Conservation (phyloP, 306 rosid species). For the Cucurbita ficifolia region DNA sequence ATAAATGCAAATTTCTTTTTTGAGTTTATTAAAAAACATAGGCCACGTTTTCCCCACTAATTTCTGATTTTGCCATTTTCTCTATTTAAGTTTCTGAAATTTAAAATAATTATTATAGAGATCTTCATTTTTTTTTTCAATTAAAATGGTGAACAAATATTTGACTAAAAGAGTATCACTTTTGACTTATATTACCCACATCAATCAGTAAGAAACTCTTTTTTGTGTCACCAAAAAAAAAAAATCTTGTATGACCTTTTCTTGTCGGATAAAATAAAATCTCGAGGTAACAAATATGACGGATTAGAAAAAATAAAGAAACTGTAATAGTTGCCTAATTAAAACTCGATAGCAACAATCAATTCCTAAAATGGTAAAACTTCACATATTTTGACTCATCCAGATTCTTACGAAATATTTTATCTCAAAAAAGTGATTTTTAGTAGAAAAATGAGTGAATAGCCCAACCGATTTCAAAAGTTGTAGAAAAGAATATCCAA, state of each 20-base stretch:
- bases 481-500: neutral
- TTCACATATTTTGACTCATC: too few relatives aligned
- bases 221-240: neutral
- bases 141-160: neutral
- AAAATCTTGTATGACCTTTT: neutral
- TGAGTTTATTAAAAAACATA: neutral
- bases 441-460: neutral
- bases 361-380: too few relatives aligned
- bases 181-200: slow-evolving; percentile 2
- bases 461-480: too few relatives aligned
- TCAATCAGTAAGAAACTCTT: neutral
- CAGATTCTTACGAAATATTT: too few relatives aligned
- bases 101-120: neutral
- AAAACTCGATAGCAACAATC: too few relatives aligned
- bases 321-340: too few relatives aligned
- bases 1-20: neutral
- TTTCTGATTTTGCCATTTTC: neutral
- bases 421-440: too few relatives aligned
- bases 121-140: neutral
- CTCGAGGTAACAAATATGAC: neutral
- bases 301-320: neutral
- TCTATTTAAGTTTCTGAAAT: neutral
- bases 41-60: neutral
- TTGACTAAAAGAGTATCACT: neutral
- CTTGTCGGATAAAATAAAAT: neutral